A percentile compares a stretch with the other conserved stretches of the same genome.
Evolutionary conservation across 2,329 filamentous ascomycete genomes (phyloP).

Genomic region (Aspergillus pseudoviridinutans): DNA sequence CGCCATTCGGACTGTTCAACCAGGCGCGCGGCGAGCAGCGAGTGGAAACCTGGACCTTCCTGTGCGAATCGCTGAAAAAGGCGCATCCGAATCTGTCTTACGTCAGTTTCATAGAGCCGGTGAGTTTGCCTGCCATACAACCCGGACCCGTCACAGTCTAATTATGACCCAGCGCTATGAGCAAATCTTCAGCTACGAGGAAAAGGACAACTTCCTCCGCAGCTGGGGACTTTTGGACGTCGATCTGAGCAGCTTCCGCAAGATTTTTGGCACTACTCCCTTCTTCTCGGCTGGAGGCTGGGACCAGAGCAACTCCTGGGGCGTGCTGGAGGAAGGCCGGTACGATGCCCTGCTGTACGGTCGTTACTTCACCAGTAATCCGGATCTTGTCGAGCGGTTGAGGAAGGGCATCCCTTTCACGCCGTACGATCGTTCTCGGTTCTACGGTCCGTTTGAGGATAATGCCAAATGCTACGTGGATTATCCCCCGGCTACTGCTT

Average conservation of each 20-base stretch:
- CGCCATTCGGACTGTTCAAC: slow-evolving; percentile 51
- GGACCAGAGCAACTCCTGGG: slow-evolving; percentile 49
- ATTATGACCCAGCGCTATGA: slow-evolving; percentile 41
- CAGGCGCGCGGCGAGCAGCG: slow-evolving; percentile 49
- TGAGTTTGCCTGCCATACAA: slow-evolving; percentile 9
- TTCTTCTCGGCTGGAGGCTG: slow-evolving; percentile 57
- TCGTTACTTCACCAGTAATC: slow-evolving; percentile 48
- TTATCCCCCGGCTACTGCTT: slow-evolving; percentile 17
- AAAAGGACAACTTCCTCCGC: slow-evolving; percentile 49
- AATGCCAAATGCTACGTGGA: slow-evolving; percentile 29
- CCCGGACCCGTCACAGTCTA: not conserved
- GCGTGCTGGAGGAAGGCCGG: slow-evolving; percentile 45
- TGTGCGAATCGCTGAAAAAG: slow-evolving; percentile 49
- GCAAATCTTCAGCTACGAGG: slow-evolving; percentile 47
- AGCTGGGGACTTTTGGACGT: slow-evolving; percentile 47
- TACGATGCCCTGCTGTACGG: slow-evolving; percentile 49
- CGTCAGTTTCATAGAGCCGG: slow-evolving; percentile 54
- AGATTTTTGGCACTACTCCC: slow-evolving; percentile 51
- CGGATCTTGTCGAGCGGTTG: slow-evolving; percentile 46
- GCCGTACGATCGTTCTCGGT: slow-evolving; percentile 43
- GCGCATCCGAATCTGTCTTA: slow-evolving; percentile 46
- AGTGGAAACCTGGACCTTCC: slow-evolving; percentile 50
- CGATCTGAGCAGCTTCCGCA: slow-evolving; percentile 46
- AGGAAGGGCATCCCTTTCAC: slow-evolving; percentile 39
- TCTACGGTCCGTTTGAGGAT: slow-evolving; percentile 41